Evolutionary conservation across 2,329 filamentous ascomycete genomes (phyloP).

Genomic region (Diplodia intermedia): DNA sequence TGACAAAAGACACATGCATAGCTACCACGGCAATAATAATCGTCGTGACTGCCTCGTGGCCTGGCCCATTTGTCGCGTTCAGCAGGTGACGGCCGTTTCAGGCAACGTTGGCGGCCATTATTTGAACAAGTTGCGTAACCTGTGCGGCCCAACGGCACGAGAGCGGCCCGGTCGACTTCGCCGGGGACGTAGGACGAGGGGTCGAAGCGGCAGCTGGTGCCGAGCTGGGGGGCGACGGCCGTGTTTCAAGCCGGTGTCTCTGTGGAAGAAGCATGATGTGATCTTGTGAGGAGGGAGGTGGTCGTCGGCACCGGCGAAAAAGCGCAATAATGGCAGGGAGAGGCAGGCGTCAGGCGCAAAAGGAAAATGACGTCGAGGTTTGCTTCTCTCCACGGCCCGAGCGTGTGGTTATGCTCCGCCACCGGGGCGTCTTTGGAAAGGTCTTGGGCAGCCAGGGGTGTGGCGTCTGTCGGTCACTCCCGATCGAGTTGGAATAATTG

Average conservation of each 20-base stretch:
- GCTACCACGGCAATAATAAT: background rate
- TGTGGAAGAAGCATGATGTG: constrained; percentile 12
- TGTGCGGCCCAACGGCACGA: constrained; percentile 1
- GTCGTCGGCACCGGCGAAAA: background rate
- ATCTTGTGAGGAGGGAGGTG: constrained; percentile 3
- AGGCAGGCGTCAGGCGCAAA: constrained; percentile 7
- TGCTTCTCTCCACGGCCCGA: background rate
- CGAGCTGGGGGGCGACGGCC: background rate
- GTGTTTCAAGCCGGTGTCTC: constrained; percentile 26
- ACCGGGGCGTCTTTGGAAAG: background rate
- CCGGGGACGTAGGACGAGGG: background rate
- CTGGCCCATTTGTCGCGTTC: background rate
- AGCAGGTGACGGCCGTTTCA: constrained; percentile 6
- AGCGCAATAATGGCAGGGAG: background rate
- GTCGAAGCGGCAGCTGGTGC: background rate
- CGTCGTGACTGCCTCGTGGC: constrained; percentile 18
- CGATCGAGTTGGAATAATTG: background rate
- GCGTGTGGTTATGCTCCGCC: constrained; percentile 4
- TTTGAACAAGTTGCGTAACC: background rate
- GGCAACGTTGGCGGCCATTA: background rate
- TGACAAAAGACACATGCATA: background rate
- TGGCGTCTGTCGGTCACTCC: constrained; percentile 17
- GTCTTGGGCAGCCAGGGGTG: background rate
- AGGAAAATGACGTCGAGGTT: constrained; percentile 6
- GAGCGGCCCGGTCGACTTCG: constrained; percentile 15